phyloP scores from a whole-genome alignment of 2,329 filamentous ascomycete genomes.

The Cladosporium austrohemisphaericum region DNA sequence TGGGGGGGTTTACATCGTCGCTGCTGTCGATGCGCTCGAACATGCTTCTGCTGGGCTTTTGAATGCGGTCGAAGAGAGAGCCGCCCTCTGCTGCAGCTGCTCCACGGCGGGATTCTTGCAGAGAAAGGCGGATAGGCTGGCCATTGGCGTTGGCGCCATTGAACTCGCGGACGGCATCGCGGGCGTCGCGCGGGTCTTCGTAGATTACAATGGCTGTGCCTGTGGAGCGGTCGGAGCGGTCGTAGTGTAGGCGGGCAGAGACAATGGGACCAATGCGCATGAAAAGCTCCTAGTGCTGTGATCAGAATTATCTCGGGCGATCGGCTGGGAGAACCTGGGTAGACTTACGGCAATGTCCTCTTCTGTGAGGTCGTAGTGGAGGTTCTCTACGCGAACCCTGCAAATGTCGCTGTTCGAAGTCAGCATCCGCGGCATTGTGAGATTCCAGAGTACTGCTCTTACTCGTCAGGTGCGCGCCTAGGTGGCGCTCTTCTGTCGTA shows the following conservation, averaged over 20 bases:
- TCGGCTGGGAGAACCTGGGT: too few species aligned
- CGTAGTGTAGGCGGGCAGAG: slow-evolving; percentile 71
- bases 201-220: slow-evolving; percentile 84
- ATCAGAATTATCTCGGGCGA: not conserved
- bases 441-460: not conserved
- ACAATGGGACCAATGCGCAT: slow-evolving; percentile 68
- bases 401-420: slow-evolving; percentile 11
- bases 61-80: slow-evolving; percentile 46
- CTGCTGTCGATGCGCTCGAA: slow-evolving; percentile 59
- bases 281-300: slow-evolving; percentile 66
- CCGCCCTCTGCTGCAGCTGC: slow-evolving; percentile 28
- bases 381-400: slow-evolving; percentile 79
- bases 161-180: slow-evolving; percentile 71
- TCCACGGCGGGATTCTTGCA: slow-evolving; percentile 36
- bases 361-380: slow-evolving; percentile 88
- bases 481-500: slow-evolving; percentile 8
- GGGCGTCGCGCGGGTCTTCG: slow-evolving; percentile 65
- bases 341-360: slow-evolving; percentile 69
- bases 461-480: slow-evolving; percentile 13
- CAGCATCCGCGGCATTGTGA: not conserved
- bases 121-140: slow-evolving; percentile 69
- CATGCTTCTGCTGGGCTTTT: slow-evolving; percentile 56
- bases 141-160: slow-evolving; percentile 88
- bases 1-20: slow-evolving; percentile 22
- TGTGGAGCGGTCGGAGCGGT: slow-evolving; percentile 82